phyloP scores from a whole-genome alignment of 495 filamentous ascomycete genomes.

The Penicillium lividum region DNA sequence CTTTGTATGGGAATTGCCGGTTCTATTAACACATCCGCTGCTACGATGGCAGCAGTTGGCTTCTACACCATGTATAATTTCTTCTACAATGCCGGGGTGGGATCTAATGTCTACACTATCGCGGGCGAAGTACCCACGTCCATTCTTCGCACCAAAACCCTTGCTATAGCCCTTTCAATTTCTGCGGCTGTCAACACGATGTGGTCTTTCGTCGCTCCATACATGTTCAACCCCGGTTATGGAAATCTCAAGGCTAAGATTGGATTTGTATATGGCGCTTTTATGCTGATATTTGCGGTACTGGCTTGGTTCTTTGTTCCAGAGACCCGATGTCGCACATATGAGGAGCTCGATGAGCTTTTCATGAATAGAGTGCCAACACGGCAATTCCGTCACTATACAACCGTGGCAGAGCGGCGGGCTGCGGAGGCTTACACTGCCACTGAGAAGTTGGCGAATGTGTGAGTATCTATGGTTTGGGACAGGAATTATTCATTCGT shows the following conservation, averaged over 20 bases:
- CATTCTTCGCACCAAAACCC: slow-evolving; percentile 1
- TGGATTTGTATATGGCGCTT: slow-evolving; percentile 64
- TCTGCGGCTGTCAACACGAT: slow-evolving; percentile 4
- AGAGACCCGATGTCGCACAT: slow-evolving; percentile 60
- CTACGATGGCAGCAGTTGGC: slow-evolving; percentile 6
- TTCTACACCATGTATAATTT: slow-evolving; percentile 15
- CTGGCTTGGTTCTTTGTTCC: slow-evolving; percentile 65
- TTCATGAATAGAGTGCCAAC: slow-evolving; percentile 58
- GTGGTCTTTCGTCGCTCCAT: slow-evolving; percentile 42
- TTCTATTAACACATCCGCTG: neutral
- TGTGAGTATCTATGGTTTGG: neutral
- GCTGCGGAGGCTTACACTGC: slow-evolving; percentile 4
- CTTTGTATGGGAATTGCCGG: slow-evolving; percentile 12
- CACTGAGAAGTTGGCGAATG: neutral
- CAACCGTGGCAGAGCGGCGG: neutral
- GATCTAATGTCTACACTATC: slow-evolving; percentile 12
- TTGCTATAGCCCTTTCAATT: neutral
- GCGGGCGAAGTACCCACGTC: slow-evolving; percentile 9
- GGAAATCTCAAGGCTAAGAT: slow-evolving; percentile 64
- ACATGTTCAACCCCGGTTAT: slow-evolving; percentile 64
- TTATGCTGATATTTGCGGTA: slow-evolving; percentile 58
- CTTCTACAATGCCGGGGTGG: slow-evolving; percentile 7
- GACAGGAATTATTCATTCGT: no score
- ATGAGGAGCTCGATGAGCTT: slow-evolving; percentile 63
- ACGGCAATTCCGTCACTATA: slow-evolving; percentile 9